Percentiles rank a stretch among this genome's conserved stretches.
Conservation (phyloP, 2,329 filamentous ascomycete species). For the Shiraia sp. region DNA sequence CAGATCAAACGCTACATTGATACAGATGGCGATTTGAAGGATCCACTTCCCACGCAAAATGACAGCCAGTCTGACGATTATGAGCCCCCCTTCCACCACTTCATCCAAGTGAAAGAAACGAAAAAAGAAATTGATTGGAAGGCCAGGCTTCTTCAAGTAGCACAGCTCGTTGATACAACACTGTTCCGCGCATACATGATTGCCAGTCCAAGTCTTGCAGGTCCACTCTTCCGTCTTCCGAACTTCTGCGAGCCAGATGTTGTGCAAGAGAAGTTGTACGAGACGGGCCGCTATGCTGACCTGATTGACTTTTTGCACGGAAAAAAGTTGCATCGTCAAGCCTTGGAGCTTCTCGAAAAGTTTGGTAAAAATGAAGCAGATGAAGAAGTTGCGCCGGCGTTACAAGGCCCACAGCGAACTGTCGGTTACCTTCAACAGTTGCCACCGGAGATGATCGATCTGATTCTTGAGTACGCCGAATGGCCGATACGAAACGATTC, state of each 20-base stretch:
- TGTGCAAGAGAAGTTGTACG: slow-evolving; percentile 88
- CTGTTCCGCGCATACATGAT: slow-evolving; percentile 96
- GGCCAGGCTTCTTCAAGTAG: slow-evolving; percentile 72
- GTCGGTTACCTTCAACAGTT: slow-evolving; percentile 89
- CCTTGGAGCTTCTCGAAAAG: slow-evolving; percentile 77
- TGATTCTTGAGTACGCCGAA: slow-evolving; percentile 87
- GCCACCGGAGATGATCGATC: slow-evolving; percentile 82
- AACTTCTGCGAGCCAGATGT: slow-evolving; percentile 98
- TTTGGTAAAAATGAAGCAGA: slow-evolving; percentile 68
- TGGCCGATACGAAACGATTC: slow-evolving; percentile 81
- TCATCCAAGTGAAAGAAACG: slow-evolving; percentile 41
- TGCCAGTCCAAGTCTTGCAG: slow-evolving; percentile 79
- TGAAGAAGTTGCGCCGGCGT: slow-evolving; percentile 52
- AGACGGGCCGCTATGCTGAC: slow-evolving; percentile 87
- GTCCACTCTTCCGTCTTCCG: slow-evolving; percentile 88
- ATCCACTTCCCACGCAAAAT: slow-evolving; percentile 56
- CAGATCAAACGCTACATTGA: slow-evolving; percentile 65
- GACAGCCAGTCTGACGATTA: slow-evolving; percentile 43
- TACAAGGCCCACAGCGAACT: slow-evolving; percentile 82
- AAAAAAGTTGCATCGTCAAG: slow-evolving; percentile 88
- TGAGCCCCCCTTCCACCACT: slow-evolving; percentile 49
- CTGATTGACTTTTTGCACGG: slow-evolving; percentile 97
- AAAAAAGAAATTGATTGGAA: slow-evolving; percentile 61
- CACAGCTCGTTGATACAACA: slow-evolving; percentile 87
- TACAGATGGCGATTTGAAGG: slow-evolving; percentile 61